phyloP scores from a whole-genome alignment of 352 stramenopile genomes.

The Globisporangium spinosum region DNA sequence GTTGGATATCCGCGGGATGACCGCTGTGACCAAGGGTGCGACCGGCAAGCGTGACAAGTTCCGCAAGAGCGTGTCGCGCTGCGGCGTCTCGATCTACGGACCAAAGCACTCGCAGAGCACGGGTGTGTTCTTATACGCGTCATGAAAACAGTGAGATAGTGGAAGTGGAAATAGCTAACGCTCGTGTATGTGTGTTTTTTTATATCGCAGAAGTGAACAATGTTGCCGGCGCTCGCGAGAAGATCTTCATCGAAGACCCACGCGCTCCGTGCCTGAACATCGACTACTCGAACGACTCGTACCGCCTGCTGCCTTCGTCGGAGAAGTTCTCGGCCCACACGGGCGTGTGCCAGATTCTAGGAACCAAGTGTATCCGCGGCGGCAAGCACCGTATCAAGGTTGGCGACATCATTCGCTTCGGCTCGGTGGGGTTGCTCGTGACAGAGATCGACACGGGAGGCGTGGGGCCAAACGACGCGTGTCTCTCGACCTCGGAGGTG shows the following conservation, averaged over 20 bases:
- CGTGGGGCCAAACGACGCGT: constrained; percentile 63
- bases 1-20: constrained; percentile 86
- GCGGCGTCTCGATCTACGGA: constrained; percentile 84
- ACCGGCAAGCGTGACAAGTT: constrained; percentile 87
- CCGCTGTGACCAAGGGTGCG: constrained; percentile 77
- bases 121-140: constrained; percentile 14
- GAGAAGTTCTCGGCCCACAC: constrained; percentile 87
- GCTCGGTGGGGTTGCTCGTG: constrained; percentile 74
- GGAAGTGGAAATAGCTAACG: background rate
- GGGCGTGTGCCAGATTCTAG: constrained; percentile 84
- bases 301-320: constrained; percentile 77
- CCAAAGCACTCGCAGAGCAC: constrained; percentile 72
- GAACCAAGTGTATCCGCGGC: constrained; percentile 82
- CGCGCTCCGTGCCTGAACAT: constrained; percentile 81
- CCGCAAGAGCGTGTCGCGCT: constrained; percentile 82
- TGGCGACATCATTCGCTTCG: constrained; percentile 87
- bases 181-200: background rate
- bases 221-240: constrained; percentile 43
- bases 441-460: constrained; percentile 82
- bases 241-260: constrained; percentile 87
- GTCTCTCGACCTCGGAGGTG: constrained; percentile 69
- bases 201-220: constrained; percentile 24
- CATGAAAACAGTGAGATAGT: background rate
- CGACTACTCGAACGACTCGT: constrained; percentile 84
- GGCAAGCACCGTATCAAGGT: constrained; percentile 79